Base-by-base conservation (phyloP, 2,329 filamentous ascomycete species). In the Dactylellina leptospora region DNA sequence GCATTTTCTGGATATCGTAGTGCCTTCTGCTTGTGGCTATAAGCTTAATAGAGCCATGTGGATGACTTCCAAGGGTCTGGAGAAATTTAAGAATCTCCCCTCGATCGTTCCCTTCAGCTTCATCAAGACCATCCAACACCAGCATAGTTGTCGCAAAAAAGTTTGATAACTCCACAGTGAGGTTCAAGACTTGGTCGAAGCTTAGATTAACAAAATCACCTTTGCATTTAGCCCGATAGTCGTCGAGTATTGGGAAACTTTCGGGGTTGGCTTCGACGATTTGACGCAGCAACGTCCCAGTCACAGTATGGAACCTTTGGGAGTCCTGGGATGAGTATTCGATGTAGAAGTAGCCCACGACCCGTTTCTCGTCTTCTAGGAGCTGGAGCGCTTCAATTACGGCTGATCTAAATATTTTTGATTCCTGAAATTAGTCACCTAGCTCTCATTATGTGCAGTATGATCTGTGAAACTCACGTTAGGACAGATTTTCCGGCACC, bases 401-500 rank as follows among this genome's bases (percentile, higher is more conserved):
- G 2, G 48, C 33, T 2, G 60, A 63, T 4, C 60, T 63, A 27
- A 27, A 30, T n/a, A 6, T 33, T 6, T 45, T 27, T 22, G 30
- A 25, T 38, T 18, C 18, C 11, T 33, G 5, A 28, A 11, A n/a
- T 8, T 30, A 44, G n/a, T n/a, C n/a, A n/a, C n/a, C n/a, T n/a
- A n/a, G n/a, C n/a, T n/a, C n/a, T n/a, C 4, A 22, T 22, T 25
- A 11, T 18, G 1, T 53, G 18, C 4, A 62, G 10, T 38, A 4
- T 36, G 16, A 6, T 20, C 18, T 13, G 6, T 23, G 18, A 10
- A 22, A 38, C 59, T 18, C 47, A 63, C 60, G 60, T 63, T 2
- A 63, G 20, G 27, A 63, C 60, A 40, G 60, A 63, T 28, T 63
- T 63, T 33, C 60, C 60, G 23, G 60, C 60, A n/a, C 60, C 60